Percentiles rank a stretch among this genome's conserved stretches.
Evolutionary conservation across 805 yeast species (phyloP).

Genomic region (Metschnikowia lachancei): DNA sequence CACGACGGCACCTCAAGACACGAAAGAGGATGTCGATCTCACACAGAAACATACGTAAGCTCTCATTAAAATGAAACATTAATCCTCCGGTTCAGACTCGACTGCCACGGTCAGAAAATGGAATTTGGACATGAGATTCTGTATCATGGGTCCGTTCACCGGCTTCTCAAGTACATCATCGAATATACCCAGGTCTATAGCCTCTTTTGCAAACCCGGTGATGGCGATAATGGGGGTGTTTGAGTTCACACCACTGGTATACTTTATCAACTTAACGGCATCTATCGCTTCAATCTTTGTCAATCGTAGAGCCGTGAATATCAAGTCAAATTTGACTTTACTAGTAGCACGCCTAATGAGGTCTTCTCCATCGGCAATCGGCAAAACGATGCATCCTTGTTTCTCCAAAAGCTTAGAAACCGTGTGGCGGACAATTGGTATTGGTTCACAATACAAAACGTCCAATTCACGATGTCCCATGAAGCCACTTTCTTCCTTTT

Average conservation of each 20-base stretch:
- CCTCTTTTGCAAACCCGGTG: constrained; percentile 71
- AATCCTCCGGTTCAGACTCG: constrained; percentile 18
- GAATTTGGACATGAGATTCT: constrained; percentile 13
- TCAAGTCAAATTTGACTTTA: constrained; percentile 78
- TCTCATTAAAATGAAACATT: not conserved
- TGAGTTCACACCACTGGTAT: constrained; percentile 74
- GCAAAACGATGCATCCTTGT: constrained; percentile 76
- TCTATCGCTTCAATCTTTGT: constrained; percentile 70
- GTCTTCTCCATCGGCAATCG: constrained; percentile 78
- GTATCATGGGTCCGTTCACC: constrained; percentile 22
- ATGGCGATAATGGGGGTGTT: constrained; percentile 74
- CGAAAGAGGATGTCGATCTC: not conserved
- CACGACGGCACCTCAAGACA: not conserved
- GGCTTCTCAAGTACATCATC: constrained; percentile 78
- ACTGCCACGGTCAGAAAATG: constrained; percentile 15
- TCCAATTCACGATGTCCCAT: constrained; percentile 44
- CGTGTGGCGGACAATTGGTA: constrained; percentile 74
- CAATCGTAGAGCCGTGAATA: constrained; percentile 69
- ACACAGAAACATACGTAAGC: not conserved
- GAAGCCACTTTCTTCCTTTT: constrained; percentile 1
- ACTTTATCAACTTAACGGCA: constrained; percentile 69
- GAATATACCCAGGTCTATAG: constrained; percentile 51
- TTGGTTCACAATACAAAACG: constrained; percentile 80
- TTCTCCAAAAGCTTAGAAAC: constrained; percentile 60
- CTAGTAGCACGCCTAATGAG: constrained; percentile 78